Base-by-base conservation (phyloP, 2,329 filamentous ascomycete genomes). In the Ascochyta koolunga region DNA sequence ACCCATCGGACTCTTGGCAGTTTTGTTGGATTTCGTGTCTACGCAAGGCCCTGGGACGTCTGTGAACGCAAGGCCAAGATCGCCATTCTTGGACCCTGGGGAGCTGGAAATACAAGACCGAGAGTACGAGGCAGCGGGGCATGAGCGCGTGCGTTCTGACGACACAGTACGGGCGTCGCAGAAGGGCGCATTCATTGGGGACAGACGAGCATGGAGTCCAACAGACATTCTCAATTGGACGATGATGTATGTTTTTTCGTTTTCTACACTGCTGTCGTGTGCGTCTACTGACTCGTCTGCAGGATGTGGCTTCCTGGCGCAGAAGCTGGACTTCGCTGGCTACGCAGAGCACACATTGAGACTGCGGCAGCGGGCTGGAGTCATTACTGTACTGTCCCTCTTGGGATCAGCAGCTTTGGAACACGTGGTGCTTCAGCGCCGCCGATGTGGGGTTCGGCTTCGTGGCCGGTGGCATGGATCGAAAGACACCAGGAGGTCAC, bases 191-290 rank as follows among this genome's bases (percentile, higher is more conserved):
- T 15, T 2, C 1, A 3, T 24, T 10, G 11, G 11, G 4, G 43
- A 44, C 3, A 27, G 11, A 27, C 33, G 39, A 4, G 4, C 29
- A 5, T 78, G 75, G 75, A 67, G 69, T 4, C 69, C 71, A 5
- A 75, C 72, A 1, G 83, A 88, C 49, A 76, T 89, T 21, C 77
- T 89, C 53, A 84, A 83, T 21, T 69, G 65, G 58, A 66, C 64
- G 0, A 70, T 70, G 67, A 73, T 89, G 24, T 82, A 85, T 4
- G 48, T 47, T 10, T 27, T 27, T 10, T 11, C 9, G 25, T 3
- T 27, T 4, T 27, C 25, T 27, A 3, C 9, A 10, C 25, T 29
- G 25, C 25, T 11, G 25, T 27, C 4, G 3, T 11, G 10, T 27
- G 25, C 25, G 25, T 10, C 25, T 27, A 16, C 37, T 53, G 24